Evolutionary conservation across 2,329 filamentous ascomycete genomes (phyloP).

Genomic region (Stachybotrys chartarum): DNA sequence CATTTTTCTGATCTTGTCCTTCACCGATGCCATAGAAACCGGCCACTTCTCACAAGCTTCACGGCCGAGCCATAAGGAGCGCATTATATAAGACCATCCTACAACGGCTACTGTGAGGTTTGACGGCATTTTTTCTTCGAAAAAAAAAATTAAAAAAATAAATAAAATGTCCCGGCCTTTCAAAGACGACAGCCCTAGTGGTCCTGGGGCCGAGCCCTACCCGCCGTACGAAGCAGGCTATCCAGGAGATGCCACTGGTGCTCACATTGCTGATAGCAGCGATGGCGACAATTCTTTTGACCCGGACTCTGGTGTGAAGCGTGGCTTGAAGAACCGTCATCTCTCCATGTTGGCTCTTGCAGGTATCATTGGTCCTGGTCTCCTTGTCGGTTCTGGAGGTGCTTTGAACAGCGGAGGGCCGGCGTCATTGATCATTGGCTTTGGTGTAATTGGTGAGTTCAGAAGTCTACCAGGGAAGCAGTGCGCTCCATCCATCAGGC

Average conservation of each 20-base stretch:
- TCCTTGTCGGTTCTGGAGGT: conserved; percentile 65
- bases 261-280: conserved; percentile 9
- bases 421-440: conserved; percentile 65
- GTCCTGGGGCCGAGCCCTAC: conserved; percentile 8
- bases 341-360: conserved; percentile 59
- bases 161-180: conserved; percentile 10
- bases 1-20: conserved; percentile 5
- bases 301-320: conserved; percentile 58
- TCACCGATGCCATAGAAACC: neutral
- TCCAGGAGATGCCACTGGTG: conserved; percentile 12
- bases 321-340: conserved; percentile 62
- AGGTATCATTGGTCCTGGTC: conserved; percentile 60
- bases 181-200: conserved; percentile 11
- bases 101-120: no score
- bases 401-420: conserved; percentile 64
- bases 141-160: no score
- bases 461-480: neutral
- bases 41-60: neutral
- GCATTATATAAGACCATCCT: no score
- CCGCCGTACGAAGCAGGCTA: conserved; percentile 9
- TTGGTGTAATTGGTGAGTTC: conserved; percentile 52
- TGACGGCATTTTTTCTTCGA: no score
- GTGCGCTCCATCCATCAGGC: neutral
- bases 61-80: no score
- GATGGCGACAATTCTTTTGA: conserved; percentile 42